A percentile compares a stretch with the other conserved stretches of the same genome.
Evolutionary conservation across 768 basidiomycete genomes (phyloP).

Genomic region (Mycena latifolia): DNA sequence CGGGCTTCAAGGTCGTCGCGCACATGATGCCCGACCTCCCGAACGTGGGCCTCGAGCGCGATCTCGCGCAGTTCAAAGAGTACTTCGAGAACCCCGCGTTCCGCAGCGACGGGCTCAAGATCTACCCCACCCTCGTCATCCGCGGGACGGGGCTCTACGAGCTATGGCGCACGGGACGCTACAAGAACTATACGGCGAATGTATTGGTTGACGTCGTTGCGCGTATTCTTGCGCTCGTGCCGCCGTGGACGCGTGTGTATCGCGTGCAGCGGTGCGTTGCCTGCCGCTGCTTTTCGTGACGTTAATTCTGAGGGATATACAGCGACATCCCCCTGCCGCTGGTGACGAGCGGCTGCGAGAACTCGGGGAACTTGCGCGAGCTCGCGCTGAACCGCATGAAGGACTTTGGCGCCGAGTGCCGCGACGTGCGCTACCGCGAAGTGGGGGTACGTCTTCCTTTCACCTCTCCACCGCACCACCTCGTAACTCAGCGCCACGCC

Average conservation of each 20-base stretch:
- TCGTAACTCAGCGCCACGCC: constrained; percentile 54
- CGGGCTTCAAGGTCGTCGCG: constrained; percentile 99
- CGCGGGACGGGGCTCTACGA: constrained; percentile 97
- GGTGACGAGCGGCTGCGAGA: constrained; percentile 97
- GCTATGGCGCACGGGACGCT: constrained; percentile 95
- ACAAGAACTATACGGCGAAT: constrained; percentile 99
- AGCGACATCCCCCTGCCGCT: constrained; percentile 98
- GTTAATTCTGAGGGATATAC: constrained; percentile 11
- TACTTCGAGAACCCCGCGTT: constrained; percentile 99
- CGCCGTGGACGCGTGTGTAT: constrained; percentile 99
- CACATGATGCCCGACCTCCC: constrained; percentile 99
- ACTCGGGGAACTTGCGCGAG: constrained; percentile 96
- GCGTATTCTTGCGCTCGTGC: constrained; percentile 93
- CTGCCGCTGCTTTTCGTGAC: neutral
- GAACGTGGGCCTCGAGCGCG: constrained; percentile 96
- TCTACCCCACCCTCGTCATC: constrained; percentile 98
- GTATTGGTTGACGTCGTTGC: constrained; percentile 98
- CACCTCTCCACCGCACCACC: constrained; percentile 4
- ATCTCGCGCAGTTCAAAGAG: constrained; percentile 98
- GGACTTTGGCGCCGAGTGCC: constrained; percentile 97
- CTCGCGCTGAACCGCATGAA: constrained; percentile 98
- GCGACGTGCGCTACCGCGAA: constrained; percentile 97
- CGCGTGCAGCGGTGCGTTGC: constrained; percentile 89
- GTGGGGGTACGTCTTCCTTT: constrained; percentile 87
- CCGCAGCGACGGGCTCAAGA: constrained; percentile 96